phyloP scores from a whole-genome alignment of 441 rosid genomes.

The Flueggea neowawraea region DNA sequence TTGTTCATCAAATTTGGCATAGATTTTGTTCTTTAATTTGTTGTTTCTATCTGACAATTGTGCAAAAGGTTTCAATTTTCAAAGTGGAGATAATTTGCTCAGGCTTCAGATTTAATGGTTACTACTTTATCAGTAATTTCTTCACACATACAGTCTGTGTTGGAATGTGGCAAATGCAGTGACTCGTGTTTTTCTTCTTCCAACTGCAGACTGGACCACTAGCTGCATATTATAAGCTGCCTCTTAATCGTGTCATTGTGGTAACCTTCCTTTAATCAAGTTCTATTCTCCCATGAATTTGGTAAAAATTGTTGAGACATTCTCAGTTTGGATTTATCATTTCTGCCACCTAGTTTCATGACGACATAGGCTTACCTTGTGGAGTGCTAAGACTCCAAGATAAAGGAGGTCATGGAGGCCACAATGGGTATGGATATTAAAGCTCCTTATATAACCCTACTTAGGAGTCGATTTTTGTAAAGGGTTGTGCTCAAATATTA shows the following conservation, averaged over 20 bases:
- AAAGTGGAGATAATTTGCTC: background rate
- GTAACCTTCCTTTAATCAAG: slow-evolving; percentile 34
- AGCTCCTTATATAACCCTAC: background rate
- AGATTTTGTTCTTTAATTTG: too few relatives aligned
- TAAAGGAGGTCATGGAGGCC: slow-evolving; percentile 85
- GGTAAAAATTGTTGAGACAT: too few relatives aligned
- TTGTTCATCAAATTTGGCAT: too few relatives aligned
- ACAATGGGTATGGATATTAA: slow-evolving; percentile 58
- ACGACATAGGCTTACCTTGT: slow-evolving; percentile 79
- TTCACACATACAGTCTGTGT: background rate
- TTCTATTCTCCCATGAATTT: slow-evolving; percentile 3
- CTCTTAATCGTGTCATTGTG: slow-evolving; percentile 82
- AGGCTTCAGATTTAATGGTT: background rate
- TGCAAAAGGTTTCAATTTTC: background rate
- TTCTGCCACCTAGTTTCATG: slow-evolving; percentile 53
- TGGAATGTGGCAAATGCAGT: slow-evolving; percentile 2
- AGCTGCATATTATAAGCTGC: slow-evolving; percentile 88
- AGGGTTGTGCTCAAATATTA: too few relatives aligned
- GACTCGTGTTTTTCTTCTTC: slow-evolving; percentile 11
- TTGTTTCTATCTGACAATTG: background rate
- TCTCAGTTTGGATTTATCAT: background rate
- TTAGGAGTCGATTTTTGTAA: background rate
- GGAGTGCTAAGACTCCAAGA: slow-evolving; percentile 89
- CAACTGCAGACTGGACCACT: slow-evolving; percentile 72
- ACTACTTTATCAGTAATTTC: background rate